Base-by-base conservation (phyloP, 768 basidiomycete species). In the Rhizopogon sp. region DNA sequence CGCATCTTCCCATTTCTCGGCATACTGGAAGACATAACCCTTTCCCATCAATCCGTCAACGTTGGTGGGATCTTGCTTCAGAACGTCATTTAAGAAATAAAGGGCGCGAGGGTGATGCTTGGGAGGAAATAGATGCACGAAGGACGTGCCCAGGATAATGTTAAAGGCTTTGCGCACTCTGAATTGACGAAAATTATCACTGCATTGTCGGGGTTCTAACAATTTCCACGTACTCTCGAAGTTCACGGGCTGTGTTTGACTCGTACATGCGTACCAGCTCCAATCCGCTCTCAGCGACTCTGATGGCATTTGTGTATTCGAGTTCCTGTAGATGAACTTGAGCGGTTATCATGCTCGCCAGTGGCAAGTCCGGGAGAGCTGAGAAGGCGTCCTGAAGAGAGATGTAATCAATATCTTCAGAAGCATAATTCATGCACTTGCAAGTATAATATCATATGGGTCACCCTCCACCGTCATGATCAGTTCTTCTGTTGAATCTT, bases 91-190 rank as follows among this genome's bases (percentile, higher is more conserved):
- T 20, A 98, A 75, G 9, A 97, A 77, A 16, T 78, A 73, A 25
- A 87, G 72, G 1, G 97, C 96, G 50, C 87, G 83, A 10, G 74
- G 61, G 65, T 98, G 96, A 61, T 98, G 88, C 62, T 94, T 94
- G 0, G 96, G 96, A 29, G 95, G 85, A 67, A 83, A 91, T 47
- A 89, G 76, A 63, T 97, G 88, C 3, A 93, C 88, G 14, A 97
- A 77, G 5, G 90, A 83, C 0, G 83, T 86, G 2, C 84, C 87
- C 11, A 96, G 77, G 5, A 77, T 75, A 10, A 84, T 77, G 56
- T 93, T 84, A 64, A 97, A 82, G 3, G 83, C 83, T 46, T 81
- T 79, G 44, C 76, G 76, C 11, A 79, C 79, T 50, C 92, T 94
- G 52, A 43, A 54, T n/a, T 52, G 33, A 25, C 50, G 37, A 39